phyloP scores from a whole-genome alignment of 371 early-diverging fungal species.

The Mucor racemosus region DNA sequence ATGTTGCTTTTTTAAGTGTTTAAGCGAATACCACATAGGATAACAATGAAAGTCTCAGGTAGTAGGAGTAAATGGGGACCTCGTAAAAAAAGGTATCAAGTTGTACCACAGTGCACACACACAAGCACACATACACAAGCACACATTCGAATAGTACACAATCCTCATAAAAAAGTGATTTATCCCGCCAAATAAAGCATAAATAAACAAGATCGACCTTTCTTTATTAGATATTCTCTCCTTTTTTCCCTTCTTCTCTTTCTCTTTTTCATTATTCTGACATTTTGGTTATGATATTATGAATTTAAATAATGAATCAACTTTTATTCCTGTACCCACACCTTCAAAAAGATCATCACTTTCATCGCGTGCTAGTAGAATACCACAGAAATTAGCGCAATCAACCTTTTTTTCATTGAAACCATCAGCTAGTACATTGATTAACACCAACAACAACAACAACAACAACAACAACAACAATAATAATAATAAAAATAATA shows the following conservation, averaged over 20 bases:
- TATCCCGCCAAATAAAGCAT: conserved; percentile 20
- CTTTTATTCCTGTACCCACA: neutral
- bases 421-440: conserved; percentile 21
- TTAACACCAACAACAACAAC: neutral
- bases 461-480: neutral
- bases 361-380: conserved; percentile 33
- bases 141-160: neutral
- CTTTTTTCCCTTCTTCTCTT: conserved; percentile 7
- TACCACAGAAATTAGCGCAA: conserved; percentile 30
- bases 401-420: conserved; percentile 22
- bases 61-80: neutral
- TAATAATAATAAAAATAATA: too few relatives aligned
- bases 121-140: neutral
- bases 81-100: neutral
- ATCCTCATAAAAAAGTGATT: conserved; percentile 3
- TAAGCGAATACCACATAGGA: neutral
- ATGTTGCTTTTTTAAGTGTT: neutral
- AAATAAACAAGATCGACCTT: conserved; percentile 18
- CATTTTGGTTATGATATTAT: conserved; percentile 8
- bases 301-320: conserved; percentile 18
- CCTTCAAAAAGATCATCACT: conserved; percentile 21
- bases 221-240: conserved; percentile 10
- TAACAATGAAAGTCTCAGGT: neutral
- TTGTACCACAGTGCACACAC: conserved; percentile 5
- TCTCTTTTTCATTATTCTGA: neutral